These are phyloP conservation scores for Aspergillus avenaceus DNA, from an alignment of 495 filamentous ascomycete genomes.

Conservation along the genomic window DNA sequence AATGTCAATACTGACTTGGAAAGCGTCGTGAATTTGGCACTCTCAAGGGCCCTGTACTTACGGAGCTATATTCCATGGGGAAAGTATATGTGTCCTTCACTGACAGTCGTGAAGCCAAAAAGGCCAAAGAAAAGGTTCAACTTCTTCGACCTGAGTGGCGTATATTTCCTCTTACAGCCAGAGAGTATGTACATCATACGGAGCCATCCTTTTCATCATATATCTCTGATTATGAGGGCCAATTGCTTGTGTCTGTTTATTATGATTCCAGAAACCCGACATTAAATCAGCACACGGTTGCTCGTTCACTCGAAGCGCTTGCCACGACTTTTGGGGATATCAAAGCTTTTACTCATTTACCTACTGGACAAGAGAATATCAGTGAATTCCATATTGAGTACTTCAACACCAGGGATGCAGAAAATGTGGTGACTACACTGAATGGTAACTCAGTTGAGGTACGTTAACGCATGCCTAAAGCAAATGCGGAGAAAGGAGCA, in stretches of 20 bases:
- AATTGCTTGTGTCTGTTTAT: conserved; percentile 25
- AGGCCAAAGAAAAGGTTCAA: conserved; percentile 40
- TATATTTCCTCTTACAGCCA: conserved; percentile 44
- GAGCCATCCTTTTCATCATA: conserved; percentile 25
- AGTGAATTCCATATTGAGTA: conserved; percentile 48
- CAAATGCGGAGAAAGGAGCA: background rate
- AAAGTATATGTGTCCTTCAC: conserved; percentile 52
- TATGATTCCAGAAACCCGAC: conserved; percentile 20
- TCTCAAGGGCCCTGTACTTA: conserved; percentile 26
- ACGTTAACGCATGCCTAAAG: conserved; percentile 18
- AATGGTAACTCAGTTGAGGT: conserved; percentile 48
- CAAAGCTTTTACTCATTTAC: conserved; percentile 40
- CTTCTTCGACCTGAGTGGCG: conserved; percentile 44
- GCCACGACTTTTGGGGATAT: conserved; percentile 52
- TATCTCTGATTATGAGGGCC: conserved; percentile 32
- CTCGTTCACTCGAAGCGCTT: conserved; percentile 36
- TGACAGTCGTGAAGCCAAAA: conserved; percentile 54
- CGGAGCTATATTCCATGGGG: conserved; percentile 27
- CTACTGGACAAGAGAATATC: conserved; percentile 26
- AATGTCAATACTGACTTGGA: conserved; percentile 1
- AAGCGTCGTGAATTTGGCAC: conserved; percentile 34
- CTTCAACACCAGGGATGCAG: conserved; percentile 41
- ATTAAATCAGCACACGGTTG: conserved; percentile 17
- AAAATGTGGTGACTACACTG: conserved; percentile 32
- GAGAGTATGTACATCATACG: conserved; percentile 28